phyloP scores from a whole-genome alignment of 164 flowering plant species.

The Vitis rotundifolia region DNA sequence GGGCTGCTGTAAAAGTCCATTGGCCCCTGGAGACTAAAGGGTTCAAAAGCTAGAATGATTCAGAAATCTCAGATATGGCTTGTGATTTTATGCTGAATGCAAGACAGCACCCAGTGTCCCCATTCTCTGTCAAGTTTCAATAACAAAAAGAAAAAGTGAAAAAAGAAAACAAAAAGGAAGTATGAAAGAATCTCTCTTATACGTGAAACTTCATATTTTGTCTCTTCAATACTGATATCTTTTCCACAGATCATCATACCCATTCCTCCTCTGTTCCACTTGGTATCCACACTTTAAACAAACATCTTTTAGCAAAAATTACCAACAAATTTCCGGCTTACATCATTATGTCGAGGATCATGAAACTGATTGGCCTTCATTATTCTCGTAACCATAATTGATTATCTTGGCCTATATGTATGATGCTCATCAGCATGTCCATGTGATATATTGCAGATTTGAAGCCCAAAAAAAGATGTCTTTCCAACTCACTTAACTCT shows the following conservation, averaged over 20 bases:
- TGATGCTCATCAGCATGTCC: background rate
- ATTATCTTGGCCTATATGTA: background rate
- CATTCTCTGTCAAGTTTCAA: constrained; percentile 3
- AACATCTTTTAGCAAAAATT: background rate
- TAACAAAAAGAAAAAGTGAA: background rate
- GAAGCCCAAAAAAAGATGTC: background rate
- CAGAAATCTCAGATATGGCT: constrained; percentile 26
- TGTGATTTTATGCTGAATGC: constrained; percentile 48
- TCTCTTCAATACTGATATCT: background rate
- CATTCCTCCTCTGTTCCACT: too few species aligned
- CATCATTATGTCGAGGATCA: background rate
- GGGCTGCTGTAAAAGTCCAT: constrained; percentile 34
- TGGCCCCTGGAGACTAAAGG: constrained; percentile 28
- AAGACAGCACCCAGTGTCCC: constrained; percentile 35
- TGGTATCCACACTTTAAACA: too few species aligned
- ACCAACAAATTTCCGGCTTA: background rate
- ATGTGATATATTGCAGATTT: background rate
- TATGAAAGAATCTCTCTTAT: background rate
- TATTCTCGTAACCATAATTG: background rate
- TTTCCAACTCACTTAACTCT: constrained; percentile 14
- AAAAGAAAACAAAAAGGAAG: background rate
- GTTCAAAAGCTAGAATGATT: constrained; percentile 57
- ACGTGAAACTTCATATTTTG: background rate
- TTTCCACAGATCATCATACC: too few species aligned
- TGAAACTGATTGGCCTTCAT: background rate